Evolutionary conservation across 2,329 filamentous ascomycete species (phyloP), one percentile per base, ranked within the genome.

Genomic region (Cytospora mali): DNA sequence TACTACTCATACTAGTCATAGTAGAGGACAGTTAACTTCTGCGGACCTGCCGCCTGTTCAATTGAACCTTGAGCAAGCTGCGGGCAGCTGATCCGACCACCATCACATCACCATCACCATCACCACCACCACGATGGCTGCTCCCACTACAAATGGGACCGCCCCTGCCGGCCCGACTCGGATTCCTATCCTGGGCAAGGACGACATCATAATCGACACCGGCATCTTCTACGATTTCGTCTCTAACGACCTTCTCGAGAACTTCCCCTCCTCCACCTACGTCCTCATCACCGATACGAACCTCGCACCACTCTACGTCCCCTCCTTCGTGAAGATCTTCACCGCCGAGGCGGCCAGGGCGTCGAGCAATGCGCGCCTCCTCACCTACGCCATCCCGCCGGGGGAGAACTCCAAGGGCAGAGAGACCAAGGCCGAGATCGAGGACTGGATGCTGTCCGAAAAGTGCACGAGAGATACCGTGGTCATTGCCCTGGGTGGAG

Each of bases 221-320:
- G 92, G 90, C 68, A 85, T 99, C 61, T 97, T 93, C 92, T 85
- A 89, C 67, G 84, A 84, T 72, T 95, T 91, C 74, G 88, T 98
- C 66, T 87, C 88, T 58, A 79, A 88, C 69, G 94, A 99, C 76
- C 83, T 99, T 62, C 81, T 98, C 66, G 78, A 83, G 61, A 91
- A 89, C 73, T 81, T 95, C 65, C 77, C 84, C 56, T 95, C 93
- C 23, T 96, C 93, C 21, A 98, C 94, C 65, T 99, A 98, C 75
- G 90, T 98, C 63, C 88, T 99, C 66, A 91, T 99, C 71, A 98
- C 95, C 75, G 95, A 99, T 78, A 96, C 93, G 52, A 98, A 98
- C 74, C 86, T 99, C 66, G 86, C 85, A 66, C 83, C 88, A 25
- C 84, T 88, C 70, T 98, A 98, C 76, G 88, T 93, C 0, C 87